Base-by-base conservation (phyloP, 2,329 filamentous ascomycete genomes). In the Ophiostoma ulmi region DNA sequence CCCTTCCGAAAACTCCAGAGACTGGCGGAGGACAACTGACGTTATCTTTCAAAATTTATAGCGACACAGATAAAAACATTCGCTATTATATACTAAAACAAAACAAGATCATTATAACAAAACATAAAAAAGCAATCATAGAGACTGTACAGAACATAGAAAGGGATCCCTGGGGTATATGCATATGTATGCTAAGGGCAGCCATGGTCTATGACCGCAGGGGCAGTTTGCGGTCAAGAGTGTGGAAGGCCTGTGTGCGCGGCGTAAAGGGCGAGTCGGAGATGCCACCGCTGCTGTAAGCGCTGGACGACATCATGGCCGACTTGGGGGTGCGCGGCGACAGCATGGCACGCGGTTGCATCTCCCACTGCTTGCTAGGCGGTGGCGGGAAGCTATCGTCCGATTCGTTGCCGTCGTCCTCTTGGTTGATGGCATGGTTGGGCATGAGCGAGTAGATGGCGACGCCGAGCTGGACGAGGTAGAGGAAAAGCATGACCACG, bases 401-500 rank as follows among this genome's bases (percentile, higher is more conserved):
- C n/a, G 80, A 76, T 35, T 80, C 78, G 38, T 80, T 77, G 68
- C 84, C 80, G 35, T 79, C 80, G 35, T 79, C 76, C 20, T 77
- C 76, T 26, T 83, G 78, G 73, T 86, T 83, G 72, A 87, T 83
- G 38, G 81, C 80, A 75, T 84, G 82, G 77, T 86, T 88, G 7
- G 86, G 86, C 77, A 83, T 79, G 82, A 87, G 81, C 58, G 84
- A 83, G 80, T 85, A 90, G 70, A 89, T 78, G 66, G 85, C 83
- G 68, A 91, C 81, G 72, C 83, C 79, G 61, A 91, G 76, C 76
- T 89, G 88, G 70, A 83, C 74, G 70, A 87, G 71, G 39, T 63
- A 63, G 39, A 85, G 88, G 81, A 83, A 91, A 89, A 91, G 81
- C 86, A 92, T 88, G 74, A 89, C 82, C 17, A 89, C 79, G 0